Evolutionary conservation across 1,139 yeast species (phyloP).

Genomic region (Debaryomyces coudertii): DNA sequence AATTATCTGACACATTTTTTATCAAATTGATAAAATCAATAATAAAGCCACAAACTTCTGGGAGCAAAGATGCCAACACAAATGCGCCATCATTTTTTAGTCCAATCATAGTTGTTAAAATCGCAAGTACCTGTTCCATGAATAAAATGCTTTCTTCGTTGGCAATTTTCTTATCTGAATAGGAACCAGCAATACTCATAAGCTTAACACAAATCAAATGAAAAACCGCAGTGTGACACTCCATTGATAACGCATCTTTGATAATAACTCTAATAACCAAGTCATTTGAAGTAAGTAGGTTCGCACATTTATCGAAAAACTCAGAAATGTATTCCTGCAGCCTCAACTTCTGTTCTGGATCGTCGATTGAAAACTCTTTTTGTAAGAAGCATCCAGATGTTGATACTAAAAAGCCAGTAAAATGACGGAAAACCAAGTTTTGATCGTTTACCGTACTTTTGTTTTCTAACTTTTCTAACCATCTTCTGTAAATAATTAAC

Average conservation of each 20-base stretch:
- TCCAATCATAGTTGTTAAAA: constrained; percentile 41
- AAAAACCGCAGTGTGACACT: constrained; percentile 50
- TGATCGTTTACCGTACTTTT: constrained; percentile 32
- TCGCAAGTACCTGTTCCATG: constrained; percentile 44
- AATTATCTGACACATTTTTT: constrained; percentile 39
- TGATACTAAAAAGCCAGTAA: constrained; percentile 63
- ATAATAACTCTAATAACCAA: constrained; percentile 51
- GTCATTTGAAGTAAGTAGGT: constrained; percentile 52
- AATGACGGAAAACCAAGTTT: constrained; percentile 55
- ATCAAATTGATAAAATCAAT: constrained; percentile 38
- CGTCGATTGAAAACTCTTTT: constrained; percentile 31
- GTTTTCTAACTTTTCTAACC: constrained; percentile 44
- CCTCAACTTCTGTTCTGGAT: constrained; percentile 28
- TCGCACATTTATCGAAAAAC: constrained; percentile 55
- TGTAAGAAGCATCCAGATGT: constrained; percentile 57
- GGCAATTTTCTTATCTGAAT: constrained; percentile 28
- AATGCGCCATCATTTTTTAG: constrained; percentile 44
- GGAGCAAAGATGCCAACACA: constrained; percentile 37
- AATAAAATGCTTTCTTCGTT: constrained; percentile 38
- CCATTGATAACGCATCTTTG: constrained; percentile 49
- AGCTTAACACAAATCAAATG: constrained; percentile 40
- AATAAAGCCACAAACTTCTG: constrained; percentile 34
- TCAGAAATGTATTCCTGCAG: constrained; percentile 37
- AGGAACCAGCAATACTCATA: constrained; percentile 27
- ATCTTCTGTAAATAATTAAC: constrained; percentile 59